Evolutionary conservation across 1,284 basidiomycete species (phyloP), one percentile per base, ranked within the genome.

Genomic region (Ustilago cynodontis): DNA sequence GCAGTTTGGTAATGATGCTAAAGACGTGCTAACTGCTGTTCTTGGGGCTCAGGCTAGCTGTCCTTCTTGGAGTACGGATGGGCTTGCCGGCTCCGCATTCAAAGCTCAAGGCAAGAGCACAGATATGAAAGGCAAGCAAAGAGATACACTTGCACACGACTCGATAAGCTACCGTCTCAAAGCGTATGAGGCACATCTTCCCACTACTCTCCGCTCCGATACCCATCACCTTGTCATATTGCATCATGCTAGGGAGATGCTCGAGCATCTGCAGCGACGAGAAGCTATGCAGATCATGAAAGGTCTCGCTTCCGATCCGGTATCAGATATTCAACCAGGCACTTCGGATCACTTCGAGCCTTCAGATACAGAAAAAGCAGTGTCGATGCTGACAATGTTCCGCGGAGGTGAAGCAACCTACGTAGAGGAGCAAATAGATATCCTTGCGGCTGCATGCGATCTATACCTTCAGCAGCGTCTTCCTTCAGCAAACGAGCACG

Each of bases 231-330:
- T 80, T 5, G 60, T 59, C 55, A 59, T 79, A 16, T 29, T 77
- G 3, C 73, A 73, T 28, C 56, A 72, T 20, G 71, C 76, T 3
- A 39, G 70, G 28, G 77, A 80, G 56, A 63, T 77, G 28, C 71
- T 80, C 13, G 78, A 78, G 43, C 76, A 80, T 43, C 54, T 79
- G 2, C 78, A 76, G 45, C n/a, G 71, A 45, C 63, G 69, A 37
- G 65, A 80, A 37, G 77, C 77, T 20, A 78, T 80, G 76, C 24
- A 52, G 1, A 39, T n/a, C 14, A 54, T 74, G 51, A 65, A 47
- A 37, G 24, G 51, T 3, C 11, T 70, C 6, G n/a, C 51, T n/a
- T 1, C 20, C 16, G n/a, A 43, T 20, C 3, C 39, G 22, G 31
- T 24, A 59, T 26, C 24, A 14, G 20, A 20, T 22, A 20, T 14